These are phyloP conservation scores for Talaromyces borbonicus DNA, from an alignment of 495 filamentous ascomycete genomes.

Conservation along the genomic window DNA sequence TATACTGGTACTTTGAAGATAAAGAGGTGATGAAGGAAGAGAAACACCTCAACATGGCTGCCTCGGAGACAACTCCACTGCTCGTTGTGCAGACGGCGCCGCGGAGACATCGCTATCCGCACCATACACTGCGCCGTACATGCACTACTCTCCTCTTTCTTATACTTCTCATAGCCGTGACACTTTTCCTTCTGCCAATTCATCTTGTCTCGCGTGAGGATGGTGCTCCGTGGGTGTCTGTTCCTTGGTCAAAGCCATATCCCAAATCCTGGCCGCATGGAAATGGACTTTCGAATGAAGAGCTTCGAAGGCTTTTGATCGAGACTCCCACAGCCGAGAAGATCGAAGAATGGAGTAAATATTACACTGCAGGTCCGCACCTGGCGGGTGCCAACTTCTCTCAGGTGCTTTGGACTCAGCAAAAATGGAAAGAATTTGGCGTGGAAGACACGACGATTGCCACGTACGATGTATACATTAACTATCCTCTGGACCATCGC, in stretches of 20 bases:
- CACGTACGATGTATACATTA: slow-evolving; percentile 82
- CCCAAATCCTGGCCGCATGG: slow-evolving; percentile 35
- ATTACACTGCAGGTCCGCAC: slow-evolving; percentile 85
- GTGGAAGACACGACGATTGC: slow-evolving; percentile 60
- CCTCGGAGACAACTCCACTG: slow-evolving; percentile 33
- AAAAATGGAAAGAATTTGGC: slow-evolving; percentile 79
- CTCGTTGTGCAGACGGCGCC: slow-evolving; percentile 28
- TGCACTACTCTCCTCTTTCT: slow-evolving; percentile 55
- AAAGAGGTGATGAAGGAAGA: slow-evolving; percentile 28
- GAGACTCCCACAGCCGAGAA: slow-evolving; percentile 60
- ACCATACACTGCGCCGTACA: slow-evolving; percentile 57
- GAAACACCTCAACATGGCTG: slow-evolving; percentile 19
- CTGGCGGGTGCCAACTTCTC: slow-evolving; percentile 81
- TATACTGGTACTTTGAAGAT: neutral
- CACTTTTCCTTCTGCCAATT: slow-evolving; percentile 51
- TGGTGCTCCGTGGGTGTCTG: slow-evolving; percentile 31
- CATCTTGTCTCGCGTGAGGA: slow-evolving; percentile 24
- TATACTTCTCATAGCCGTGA: slow-evolving; percentile 45
- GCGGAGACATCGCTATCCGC: slow-evolving; percentile 54
- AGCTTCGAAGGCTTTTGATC: slow-evolving; percentile 61
- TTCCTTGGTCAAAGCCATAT: slow-evolving; percentile 31
- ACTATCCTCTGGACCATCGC: slow-evolving; percentile 75
- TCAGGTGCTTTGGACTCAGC: slow-evolving; percentile 78
- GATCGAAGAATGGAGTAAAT: slow-evolving; percentile 73
- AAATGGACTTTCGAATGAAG: slow-evolving; percentile 48